Evolutionary conservation across 345 rosid genomes (phyloP).

Genomic region (Noccaea bulbosa): DNA sequence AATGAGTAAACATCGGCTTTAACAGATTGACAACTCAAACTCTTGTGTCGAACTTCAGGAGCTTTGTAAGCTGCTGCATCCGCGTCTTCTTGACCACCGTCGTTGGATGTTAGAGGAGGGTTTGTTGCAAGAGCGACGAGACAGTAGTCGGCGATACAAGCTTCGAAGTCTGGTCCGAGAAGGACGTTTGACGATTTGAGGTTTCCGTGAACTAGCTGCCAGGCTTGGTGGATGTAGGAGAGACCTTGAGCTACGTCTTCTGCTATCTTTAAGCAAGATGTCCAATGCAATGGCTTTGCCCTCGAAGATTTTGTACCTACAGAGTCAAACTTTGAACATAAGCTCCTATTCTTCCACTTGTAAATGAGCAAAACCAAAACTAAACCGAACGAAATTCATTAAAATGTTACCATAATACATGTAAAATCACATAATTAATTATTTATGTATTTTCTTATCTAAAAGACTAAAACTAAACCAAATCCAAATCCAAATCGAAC

Average conservation of each 20-base stretch:
- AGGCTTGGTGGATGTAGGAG: conserved; percentile 92
- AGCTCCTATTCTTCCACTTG: background rate
- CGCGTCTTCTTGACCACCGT: conserved; percentile 40
- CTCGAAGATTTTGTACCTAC: conserved; percentile 81
- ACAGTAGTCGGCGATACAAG: conserved; percentile 79
- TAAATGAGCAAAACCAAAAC: too few relatives aligned
- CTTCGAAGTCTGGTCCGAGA: conserved; percentile 92
- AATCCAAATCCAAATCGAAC: too few relatives aligned
- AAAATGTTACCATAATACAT: too few relatives aligned
- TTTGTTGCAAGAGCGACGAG: conserved; percentile 53
- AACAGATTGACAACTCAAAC: conserved; percentile 41
- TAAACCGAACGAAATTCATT: too few relatives aligned
- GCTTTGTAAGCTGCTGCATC: conserved; percentile 55
- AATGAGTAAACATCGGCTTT: conserved; percentile 80
- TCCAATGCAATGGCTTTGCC: conserved; percentile 94
- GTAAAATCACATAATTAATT: too few relatives aligned
- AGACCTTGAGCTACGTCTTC: conserved; percentile 97
- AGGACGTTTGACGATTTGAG: conserved; percentile 85
- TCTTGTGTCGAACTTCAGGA: conserved; percentile 62
- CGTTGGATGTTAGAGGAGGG: conserved; percentile 29
- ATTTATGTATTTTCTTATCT: too few relatives aligned
- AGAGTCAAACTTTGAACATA: background rate
- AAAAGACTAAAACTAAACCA: too few relatives aligned
- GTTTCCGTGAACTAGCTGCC: conserved; percentile 91
- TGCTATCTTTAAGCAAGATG: conserved; percentile 87